These are phyloP conservation scores for Exophiala lecanii-corni DNA, from an alignment of 2,329 filamentous ascomycete species.

Conservation along the genomic window DNA sequence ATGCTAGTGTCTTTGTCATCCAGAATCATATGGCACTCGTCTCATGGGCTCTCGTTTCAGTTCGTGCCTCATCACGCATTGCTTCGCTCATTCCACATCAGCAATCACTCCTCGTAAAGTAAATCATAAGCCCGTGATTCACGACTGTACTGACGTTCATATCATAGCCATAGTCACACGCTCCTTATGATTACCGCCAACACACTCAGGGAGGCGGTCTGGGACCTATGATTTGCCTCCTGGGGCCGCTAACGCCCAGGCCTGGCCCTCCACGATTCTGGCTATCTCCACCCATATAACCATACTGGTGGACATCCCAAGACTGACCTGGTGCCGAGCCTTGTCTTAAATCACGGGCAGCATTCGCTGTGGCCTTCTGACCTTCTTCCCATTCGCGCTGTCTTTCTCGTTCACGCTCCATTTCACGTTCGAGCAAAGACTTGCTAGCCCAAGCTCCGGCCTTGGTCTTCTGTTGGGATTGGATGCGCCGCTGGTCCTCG, in stretches of 20 bases:
- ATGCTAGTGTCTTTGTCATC: no score
- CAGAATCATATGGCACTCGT: no score
- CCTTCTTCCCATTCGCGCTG: slow-evolving; percentile 62
- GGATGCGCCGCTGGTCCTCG: slow-evolving; percentile 50
- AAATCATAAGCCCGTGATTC: no score
- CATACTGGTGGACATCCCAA: slow-evolving; percentile 61
- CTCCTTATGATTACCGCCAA: no score
- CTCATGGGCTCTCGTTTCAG: no score
- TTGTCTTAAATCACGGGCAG: slow-evolving; percentile 42
- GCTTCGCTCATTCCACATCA: no score
- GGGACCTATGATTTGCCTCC: slow-evolving; percentile 61
- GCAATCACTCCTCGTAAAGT: no score
- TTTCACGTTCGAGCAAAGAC: slow-evolving; percentile 60
- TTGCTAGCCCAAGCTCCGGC: slow-evolving; percentile 59
- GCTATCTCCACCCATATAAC: slow-evolving; percentile 58
- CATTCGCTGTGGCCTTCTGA: slow-evolving; percentile 49
- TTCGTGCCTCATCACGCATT: no score
- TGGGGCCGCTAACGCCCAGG: slow-evolving; percentile 50
- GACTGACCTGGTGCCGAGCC: slow-evolving; percentile 46
- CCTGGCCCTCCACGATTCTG: slow-evolving; percentile 52
- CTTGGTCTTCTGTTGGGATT: slow-evolving; percentile 53
- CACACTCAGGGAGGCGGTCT: slow-evolving; percentile 45
- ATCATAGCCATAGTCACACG: no score
- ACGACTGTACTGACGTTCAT: no score
- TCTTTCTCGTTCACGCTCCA: slow-evolving; percentile 62